A percentile compares a stretch with the other conserved stretches of the same genome.
phyloP scores from a whole-genome alignment of 768 basidiomycete genomes.

The Jaapia argillacea region DNA sequence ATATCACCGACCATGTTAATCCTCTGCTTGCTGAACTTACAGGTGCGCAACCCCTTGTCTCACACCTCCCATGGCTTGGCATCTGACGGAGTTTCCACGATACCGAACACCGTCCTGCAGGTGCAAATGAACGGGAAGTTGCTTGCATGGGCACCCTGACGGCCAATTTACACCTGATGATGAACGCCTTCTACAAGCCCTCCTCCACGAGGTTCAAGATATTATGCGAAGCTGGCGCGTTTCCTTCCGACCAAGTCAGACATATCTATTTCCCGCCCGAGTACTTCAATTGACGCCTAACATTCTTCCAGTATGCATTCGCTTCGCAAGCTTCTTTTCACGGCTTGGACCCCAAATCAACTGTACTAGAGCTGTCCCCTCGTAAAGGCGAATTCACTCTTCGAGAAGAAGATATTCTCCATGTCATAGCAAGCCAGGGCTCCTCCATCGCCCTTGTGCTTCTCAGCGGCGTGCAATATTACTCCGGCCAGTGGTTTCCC shows the following conservation, averaged over 20 bases:
- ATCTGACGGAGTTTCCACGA: slow-evolving; percentile 6
- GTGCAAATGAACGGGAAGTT: slow-evolving; percentile 83
- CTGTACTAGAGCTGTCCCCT: slow-evolving; percentile 73
- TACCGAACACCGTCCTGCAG: too few species aligned
- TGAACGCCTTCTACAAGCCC: slow-evolving; percentile 90
- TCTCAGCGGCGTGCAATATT: slow-evolving; percentile 93
- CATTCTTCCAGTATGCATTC: slow-evolving; percentile 73
- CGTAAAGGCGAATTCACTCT: slow-evolving; percentile 78
- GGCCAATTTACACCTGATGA: slow-evolving; percentile 91
- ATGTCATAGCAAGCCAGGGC: slow-evolving; percentile 62
- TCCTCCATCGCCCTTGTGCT: slow-evolving; percentile 80
- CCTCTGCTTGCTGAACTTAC: slow-evolving; percentile 73
- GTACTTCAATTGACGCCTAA: background rate
- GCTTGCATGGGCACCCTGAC: slow-evolving; percentile 95
- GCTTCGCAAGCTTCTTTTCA: slow-evolving; percentile 82
- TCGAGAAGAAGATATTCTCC: slow-evolving; percentile 83
- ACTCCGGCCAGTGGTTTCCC: slow-evolving; percentile 92
- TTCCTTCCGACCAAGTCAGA: slow-evolving; percentile 91
- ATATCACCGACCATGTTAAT: slow-evolving; percentile 61
- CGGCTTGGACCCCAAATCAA: slow-evolving; percentile 60
- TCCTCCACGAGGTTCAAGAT: slow-evolving; percentile 82
- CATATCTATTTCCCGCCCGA: slow-evolving; percentile 1
- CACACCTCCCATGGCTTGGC: slow-evolving; percentile 2
- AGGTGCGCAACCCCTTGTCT: slow-evolving; percentile 31
- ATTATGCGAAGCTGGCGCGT: slow-evolving; percentile 87